Conservation (phyloP, 768 basidiomycete genomes). For the Mycena latifolia region DNA sequence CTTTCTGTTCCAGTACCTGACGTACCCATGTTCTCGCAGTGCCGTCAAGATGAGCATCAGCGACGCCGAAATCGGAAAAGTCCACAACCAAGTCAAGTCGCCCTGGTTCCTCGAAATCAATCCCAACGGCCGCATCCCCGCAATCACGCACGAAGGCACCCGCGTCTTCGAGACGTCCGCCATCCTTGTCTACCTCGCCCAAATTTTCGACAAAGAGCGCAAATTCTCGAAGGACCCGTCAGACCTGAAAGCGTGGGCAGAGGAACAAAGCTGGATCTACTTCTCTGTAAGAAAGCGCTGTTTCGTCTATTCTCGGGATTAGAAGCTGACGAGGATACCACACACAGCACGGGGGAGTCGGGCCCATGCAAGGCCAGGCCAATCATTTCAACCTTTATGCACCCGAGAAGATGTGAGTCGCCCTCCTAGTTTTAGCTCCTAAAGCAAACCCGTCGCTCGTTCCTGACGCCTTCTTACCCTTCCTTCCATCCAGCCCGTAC, state of each 20-base stretch:
- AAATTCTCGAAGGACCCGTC: slow-evolving; percentile 26
- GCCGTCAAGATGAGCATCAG: slow-evolving; percentile 24
- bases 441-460: background rate
- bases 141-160: slow-evolving; percentile 23
- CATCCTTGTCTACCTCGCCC: slow-evolving; percentile 22
- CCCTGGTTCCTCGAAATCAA: slow-evolving; percentile 27
- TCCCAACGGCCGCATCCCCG: slow-evolving; percentile 27
- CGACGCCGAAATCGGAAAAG: slow-evolving; percentile 26
- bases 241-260: slow-evolving; percentile 22
- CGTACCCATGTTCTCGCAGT: slow-evolving; percentile 11
- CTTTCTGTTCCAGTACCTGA: background rate
- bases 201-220: slow-evolving; percentile 21
- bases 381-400: slow-evolving; percentile 22
- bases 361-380: background rate
- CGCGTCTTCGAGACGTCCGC: slow-evolving; percentile 26
- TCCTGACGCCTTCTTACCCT: background rate
- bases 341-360: slow-evolving; percentile 17
- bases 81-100: slow-evolving; percentile 24
- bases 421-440: no score
- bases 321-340: background rate
- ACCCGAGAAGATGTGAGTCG: slow-evolving; percentile 19
- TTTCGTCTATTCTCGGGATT: background rate
- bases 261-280: slow-evolving; percentile 22
- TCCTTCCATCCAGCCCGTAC: slow-evolving; percentile 13
- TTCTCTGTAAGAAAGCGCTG: slow-evolving; percentile 11